Percentiles rank a stretch among this genome's conserved stretches.
Evolutionary conservation across 2,329 filamentous ascomycete species (phyloP).

Genomic region (Neofusicoccum ribis): DNA sequence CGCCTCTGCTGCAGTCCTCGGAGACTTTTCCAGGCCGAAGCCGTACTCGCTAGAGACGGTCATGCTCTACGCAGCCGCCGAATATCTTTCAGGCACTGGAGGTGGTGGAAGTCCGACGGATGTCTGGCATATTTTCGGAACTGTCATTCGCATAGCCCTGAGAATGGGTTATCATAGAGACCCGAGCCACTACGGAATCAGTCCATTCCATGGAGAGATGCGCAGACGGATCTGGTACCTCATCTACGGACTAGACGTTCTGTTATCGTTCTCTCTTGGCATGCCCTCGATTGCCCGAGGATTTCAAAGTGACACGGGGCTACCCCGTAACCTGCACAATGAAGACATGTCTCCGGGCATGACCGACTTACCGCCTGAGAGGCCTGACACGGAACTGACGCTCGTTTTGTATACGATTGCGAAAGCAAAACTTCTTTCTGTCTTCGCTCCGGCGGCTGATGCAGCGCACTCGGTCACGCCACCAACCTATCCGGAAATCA

Average conservation of each 20-base stretch:
- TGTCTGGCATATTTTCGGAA: conserved; percentile 45
- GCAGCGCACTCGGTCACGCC: conserved; percentile 38
- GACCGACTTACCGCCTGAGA: conserved; percentile 34
- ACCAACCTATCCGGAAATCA: conserved; percentile 39
- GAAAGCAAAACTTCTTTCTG: conserved; percentile 19
- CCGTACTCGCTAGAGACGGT: conserved; percentile 30
- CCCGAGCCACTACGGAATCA: conserved; percentile 44
- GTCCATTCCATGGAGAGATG: conserved; percentile 48
- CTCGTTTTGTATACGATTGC: conserved; percentile 17
- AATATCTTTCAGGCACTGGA: conserved; percentile 31
- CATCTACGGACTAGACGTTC: conserved; percentile 46
- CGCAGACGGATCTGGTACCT: conserved; percentile 46
- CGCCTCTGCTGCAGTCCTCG: conserved; percentile 31
- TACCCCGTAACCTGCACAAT: conserved; percentile 48
- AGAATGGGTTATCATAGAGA: conserved; percentile 51
- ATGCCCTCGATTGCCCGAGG: conserved; percentile 51
- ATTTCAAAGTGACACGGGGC: conserved; percentile 43
- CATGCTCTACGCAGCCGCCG: conserved; percentile 20
- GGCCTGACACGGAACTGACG: conserved; percentile 21
- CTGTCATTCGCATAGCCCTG: conserved; percentile 41
- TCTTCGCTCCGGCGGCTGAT: conserved; percentile 33
- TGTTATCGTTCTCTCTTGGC: conserved; percentile 51
- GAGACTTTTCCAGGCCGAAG: conserved; percentile 34
- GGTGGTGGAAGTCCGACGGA: conserved; percentile 32
- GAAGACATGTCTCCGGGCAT: conserved; percentile 42